A percentile compares a stretch with the other conserved stretches of the same genome.
Conservation (phyloP, 306 rosid genomes). For the Cicer pinnatifidum region DNA sequence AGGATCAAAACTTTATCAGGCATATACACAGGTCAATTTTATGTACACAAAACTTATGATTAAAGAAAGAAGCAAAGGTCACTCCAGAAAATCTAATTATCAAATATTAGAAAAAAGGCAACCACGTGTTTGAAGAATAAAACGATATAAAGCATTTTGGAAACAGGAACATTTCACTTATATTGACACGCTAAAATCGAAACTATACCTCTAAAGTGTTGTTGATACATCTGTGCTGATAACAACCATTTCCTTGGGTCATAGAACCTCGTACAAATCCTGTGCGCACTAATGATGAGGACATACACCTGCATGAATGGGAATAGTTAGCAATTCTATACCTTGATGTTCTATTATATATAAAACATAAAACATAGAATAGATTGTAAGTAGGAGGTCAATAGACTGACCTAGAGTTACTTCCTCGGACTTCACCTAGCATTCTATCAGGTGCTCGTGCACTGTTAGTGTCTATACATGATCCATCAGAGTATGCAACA, state of each 20-base stretch:
- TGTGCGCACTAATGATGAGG: constrained; percentile 86
- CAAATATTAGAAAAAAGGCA: constrained; percentile 23
- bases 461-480: constrained; percentile 85
- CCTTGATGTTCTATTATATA: constrained; percentile 2
- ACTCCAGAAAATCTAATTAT: neutral
- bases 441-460: constrained; percentile 95
- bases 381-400: constrained; percentile 29
- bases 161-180: constrained; percentile 6
- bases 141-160: constrained; percentile 9
- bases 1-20: constrained; percentile 6
- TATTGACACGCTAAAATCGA: constrained; percentile 8
- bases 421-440: constrained; percentile 96
- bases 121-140: constrained; percentile 8
- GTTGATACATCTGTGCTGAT: constrained; percentile 85
- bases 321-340: constrained; percentile 41
- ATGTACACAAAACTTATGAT: neutral
- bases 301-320: constrained; percentile 76
- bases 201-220: constrained; percentile 74
- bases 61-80: neutral
- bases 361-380: constrained; percentile 3
- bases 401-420: constrained; percentile 78
- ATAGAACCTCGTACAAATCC: constrained; percentile 89
- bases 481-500: constrained; percentile 96
- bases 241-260: constrained; percentile 97
- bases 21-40: neutral